A percentile compares a stretch with the other conserved stretches of the same genome.
phyloP scores from a whole-genome alignment of 441 rosid species.

The Aquilaria agallochum region DNA sequence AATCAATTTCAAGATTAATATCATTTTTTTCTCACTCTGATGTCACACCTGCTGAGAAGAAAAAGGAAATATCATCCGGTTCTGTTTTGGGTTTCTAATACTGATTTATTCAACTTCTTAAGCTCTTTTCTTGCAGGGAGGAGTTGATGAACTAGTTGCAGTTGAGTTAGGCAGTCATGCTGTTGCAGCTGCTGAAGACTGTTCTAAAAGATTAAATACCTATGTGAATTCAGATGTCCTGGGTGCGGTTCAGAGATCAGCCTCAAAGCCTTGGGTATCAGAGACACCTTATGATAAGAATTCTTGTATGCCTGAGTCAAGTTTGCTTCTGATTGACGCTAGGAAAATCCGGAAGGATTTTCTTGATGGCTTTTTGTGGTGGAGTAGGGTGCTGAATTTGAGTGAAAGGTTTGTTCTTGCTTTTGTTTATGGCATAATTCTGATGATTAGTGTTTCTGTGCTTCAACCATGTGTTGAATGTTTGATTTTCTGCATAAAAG shows the following conservation, averaged over 20 bases:
- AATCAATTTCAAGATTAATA: too few relatives aligned
- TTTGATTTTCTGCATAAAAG: neutral
- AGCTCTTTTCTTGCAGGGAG: slow-evolving; percentile 26
- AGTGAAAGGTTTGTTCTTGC: slow-evolving; percentile 24
- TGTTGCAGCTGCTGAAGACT: slow-evolving; percentile 37
- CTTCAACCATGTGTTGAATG: too few relatives aligned
- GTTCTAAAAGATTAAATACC: slow-evolving; percentile 27
- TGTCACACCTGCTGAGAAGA: too few relatives aligned
- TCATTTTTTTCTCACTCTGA: too few relatives aligned
- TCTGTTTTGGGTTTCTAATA: too few relatives aligned
- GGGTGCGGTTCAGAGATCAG: slow-evolving; percentile 44
- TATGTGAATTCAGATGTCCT: slow-evolving; percentile 29
- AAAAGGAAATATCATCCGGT: too few relatives aligned
- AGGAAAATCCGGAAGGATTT: slow-evolving; percentile 24
- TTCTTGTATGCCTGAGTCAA: slow-evolving; percentile 33
- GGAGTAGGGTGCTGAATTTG: slow-evolving; percentile 37
- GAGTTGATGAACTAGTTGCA: slow-evolving; percentile 35
- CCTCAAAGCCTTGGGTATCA: slow-evolving; percentile 42
- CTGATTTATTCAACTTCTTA: neutral
- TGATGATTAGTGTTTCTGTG: too few relatives aligned
- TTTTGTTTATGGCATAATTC: too few relatives aligned
- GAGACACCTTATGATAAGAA: slow-evolving; percentile 30
- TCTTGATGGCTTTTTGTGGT: slow-evolving; percentile 34
- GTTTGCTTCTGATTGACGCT: slow-evolving; percentile 31
- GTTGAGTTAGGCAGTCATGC: slow-evolving; percentile 25